Conservation (phyloP, 2,329 filamentous ascomycete genomes). For the Tolypocladium album region DNA sequence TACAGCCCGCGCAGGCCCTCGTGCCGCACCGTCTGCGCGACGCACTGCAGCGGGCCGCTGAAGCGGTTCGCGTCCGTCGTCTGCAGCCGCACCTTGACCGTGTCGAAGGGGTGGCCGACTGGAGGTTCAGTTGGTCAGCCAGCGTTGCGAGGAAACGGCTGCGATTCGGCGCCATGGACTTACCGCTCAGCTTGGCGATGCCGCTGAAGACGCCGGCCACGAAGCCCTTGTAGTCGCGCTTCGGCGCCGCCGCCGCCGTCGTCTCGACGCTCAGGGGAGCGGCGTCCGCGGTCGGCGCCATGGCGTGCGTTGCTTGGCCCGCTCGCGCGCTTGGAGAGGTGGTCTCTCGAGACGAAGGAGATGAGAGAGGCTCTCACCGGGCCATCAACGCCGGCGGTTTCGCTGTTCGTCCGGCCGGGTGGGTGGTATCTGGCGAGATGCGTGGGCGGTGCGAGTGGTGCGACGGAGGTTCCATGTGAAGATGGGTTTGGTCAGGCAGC, state of each 20-base stretch:
- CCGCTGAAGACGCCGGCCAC: slow-evolving; percentile 94
- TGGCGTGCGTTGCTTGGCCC: not conserved
- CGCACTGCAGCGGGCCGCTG: slow-evolving; percentile 74
- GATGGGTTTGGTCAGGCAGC: not conserved
- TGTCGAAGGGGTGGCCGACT: slow-evolving; percentile 78
- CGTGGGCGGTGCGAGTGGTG: not conserved
- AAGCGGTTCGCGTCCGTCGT: slow-evolving; percentile 72
- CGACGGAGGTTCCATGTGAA: not conserved
- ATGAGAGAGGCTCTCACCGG: not conserved
- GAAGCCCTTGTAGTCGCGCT: slow-evolving; percentile 77
- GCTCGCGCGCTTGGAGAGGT: not conserved
- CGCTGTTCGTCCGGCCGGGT: not conserved
- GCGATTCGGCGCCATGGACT: too few relatives aligned
- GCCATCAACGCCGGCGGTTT: not conserved
- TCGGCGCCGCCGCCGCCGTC: not conserved
- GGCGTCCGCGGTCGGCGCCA: not conserved
- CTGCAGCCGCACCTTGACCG: slow-evolving; percentile 91
- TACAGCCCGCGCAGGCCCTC: slow-evolving; percentile 82
- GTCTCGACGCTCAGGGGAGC: not conserved
- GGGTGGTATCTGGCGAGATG: not conserved
- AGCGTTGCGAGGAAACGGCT: not conserved
- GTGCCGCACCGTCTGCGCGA: slow-evolving; percentile 72
- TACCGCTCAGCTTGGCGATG: slow-evolving; percentile 78
- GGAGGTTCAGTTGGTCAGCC: not conserved
- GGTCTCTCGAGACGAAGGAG: not conserved